phyloP scores from a whole-genome alignment of 768 basidiomycete genomes.

The Neoboletus subvelutipes region DNA sequence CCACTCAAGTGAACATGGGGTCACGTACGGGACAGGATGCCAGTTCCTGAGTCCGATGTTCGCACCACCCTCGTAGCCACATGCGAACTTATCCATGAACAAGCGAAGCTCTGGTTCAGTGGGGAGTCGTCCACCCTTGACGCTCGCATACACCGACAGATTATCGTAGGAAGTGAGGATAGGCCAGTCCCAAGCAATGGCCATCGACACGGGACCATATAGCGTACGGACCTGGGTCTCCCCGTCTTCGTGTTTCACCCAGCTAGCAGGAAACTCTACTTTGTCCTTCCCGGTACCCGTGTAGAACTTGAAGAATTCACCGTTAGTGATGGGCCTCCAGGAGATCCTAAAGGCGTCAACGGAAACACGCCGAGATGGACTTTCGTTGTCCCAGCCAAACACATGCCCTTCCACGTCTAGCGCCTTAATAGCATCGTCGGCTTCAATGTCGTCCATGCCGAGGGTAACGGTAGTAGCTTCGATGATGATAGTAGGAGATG shows the following conservation, averaged over 20 bases:
- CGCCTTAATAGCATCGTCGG: conserved; percentile 49
- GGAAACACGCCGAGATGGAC: conserved; percentile 58
- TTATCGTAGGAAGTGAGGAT: conserved; percentile 75
- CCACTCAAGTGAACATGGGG: not conserved
- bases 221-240: conserved; percentile 70
- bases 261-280: conserved; percentile 34
- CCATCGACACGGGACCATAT: conserved; percentile 80
- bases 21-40: conserved; percentile 86
- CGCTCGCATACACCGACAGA: conserved; percentile 74
- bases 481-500: conserved; percentile 48
- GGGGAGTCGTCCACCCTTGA: conserved; percentile 91
- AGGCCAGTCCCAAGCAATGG: conserved; percentile 83
- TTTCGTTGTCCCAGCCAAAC: conserved; percentile 96
- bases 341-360: conserved; percentile 75
- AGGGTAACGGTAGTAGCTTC: conserved; percentile 59
- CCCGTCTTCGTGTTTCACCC: conserved; percentile 18
- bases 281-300: conserved; percentile 41
- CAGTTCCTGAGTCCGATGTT: conserved; percentile 91
- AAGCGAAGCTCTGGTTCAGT: conserved; percentile 84
- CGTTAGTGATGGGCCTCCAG: conserved; percentile 86
- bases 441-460: conserved; percentile 84
- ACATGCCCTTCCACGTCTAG: conserved; percentile 54
- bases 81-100: conserved; percentile 73
- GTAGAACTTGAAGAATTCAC: conserved; percentile 76
- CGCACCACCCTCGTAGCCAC: conserved; percentile 71